phyloP scores from a whole-genome alignment of 257 asterid genomes.

The Galeopsis tetrahit region DNA sequence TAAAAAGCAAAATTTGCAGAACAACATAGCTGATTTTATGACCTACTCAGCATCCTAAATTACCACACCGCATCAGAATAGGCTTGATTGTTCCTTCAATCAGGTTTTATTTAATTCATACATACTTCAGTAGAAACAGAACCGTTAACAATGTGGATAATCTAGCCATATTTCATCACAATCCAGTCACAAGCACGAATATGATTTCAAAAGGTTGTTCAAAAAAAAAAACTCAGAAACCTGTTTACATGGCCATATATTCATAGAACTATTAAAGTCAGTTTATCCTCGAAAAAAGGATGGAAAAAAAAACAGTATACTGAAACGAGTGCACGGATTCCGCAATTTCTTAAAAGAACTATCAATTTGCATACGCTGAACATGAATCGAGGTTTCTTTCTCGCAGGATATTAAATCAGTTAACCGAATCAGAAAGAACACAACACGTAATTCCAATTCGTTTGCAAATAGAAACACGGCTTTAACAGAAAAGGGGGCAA shows the following conservation, averaged over 20 bases:
- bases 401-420: not conserved
- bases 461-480: not conserved
- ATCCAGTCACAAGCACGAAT: slow-evolving; percentile 1
- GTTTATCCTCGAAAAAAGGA: not conserved
- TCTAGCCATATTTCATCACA: not conserved
- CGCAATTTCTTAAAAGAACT: slow-evolving; percentile 4
- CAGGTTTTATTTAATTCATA: not conserved
- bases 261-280: not conserved
- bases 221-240: not conserved
- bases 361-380: not conserved
- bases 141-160: not conserved
- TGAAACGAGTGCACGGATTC: not conserved
- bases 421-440: slow-evolving; percentile 4
- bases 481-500: not conserved
- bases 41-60: not conserved
- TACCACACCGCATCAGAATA: not conserved
- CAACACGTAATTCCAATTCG: not conserved
- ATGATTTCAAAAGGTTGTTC: not conserved
- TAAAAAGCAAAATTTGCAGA: not conserved
- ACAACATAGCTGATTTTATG: not conserved
- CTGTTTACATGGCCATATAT: slow-evolving; percentile 4
- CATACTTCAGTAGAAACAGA: not conserved
- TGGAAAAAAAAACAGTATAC: too few relatives aligned
- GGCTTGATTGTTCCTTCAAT: slow-evolving; percentile 17
- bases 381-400: not conserved